Evolutionary conservation across 805 yeast genomes (phyloP).

Genomic region (Diddensiella transvaalensis): DNA sequence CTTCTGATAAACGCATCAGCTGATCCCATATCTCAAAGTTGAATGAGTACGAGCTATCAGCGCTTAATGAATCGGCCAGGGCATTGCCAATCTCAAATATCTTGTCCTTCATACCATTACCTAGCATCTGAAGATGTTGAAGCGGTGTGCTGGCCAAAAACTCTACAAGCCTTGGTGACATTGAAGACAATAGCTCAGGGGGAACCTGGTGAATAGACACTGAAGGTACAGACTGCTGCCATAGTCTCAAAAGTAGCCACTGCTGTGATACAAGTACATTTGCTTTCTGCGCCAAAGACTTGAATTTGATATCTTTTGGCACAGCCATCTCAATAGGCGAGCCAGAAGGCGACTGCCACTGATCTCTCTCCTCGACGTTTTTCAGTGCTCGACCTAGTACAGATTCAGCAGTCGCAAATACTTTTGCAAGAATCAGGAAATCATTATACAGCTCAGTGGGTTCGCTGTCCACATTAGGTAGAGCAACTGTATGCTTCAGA

Average conservation of each 20-base stretch:
- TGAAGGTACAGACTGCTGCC: constrained; percentile 4
- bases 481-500: constrained; percentile 1
- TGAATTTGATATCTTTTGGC: not conserved
- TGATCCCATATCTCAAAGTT: not conserved
- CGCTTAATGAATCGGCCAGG: constrained; percentile 2
- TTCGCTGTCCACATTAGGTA: not conserved
- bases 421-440: constrained; percentile 2
- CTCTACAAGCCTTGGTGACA: not conserved
- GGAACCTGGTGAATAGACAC: not conserved
- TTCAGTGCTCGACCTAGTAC: not conserved
- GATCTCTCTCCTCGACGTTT: not conserved
- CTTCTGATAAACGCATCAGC: not conserved
- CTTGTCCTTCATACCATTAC: constrained; percentile 7
- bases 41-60: not conserved
- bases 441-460: not conserved
- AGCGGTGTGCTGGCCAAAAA: constrained; percentile 1
- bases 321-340: not conserved
- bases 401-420: constrained; percentile 3
- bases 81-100: constrained; percentile 2
- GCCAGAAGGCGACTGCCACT: not conserved
- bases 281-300: constrained; percentile 1
- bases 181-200: not conserved
- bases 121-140: not conserved
- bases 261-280: constrained; percentile 9
- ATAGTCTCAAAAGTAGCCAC: constrained; percentile 4